phyloP scores from a whole-genome alignment of 106 monocot species.

The Platanthera guangdongensis region DNA sequence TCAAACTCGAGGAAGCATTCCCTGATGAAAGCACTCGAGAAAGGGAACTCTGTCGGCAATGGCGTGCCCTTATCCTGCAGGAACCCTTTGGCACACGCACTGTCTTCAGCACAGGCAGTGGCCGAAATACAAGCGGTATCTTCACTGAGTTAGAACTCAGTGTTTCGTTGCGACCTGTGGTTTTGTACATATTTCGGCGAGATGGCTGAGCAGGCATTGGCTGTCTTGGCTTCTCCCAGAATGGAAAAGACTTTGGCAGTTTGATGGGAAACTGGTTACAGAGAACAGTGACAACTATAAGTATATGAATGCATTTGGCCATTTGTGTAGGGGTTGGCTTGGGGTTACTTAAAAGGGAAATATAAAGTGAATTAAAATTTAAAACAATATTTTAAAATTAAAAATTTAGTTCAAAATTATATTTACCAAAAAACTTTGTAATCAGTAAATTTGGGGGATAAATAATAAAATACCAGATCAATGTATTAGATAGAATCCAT shows the following conservation, averaged over 20 bases:
- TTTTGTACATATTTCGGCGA: background rate
- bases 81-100: background rate
- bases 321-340: too few species aligned
- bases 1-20: background rate
- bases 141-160: conserved; percentile 7
- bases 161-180: background rate
- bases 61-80: conserved; percentile 4
- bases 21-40: conserved; percentile 33
- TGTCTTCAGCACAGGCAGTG: conserved; percentile 19
- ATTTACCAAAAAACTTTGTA: too few species aligned
- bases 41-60: conserved; percentile 19
- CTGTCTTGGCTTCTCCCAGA: conserved; percentile 22
- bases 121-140: conserved; percentile 6
- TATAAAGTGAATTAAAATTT: too few species aligned
- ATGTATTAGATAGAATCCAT: background rate
- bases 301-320: too few species aligned
- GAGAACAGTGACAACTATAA: background rate
- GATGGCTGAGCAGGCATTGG: background rate
- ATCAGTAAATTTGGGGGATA: background rate
- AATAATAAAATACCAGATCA: background rate
- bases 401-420: too few species aligned
- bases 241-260: conserved; percentile 21
- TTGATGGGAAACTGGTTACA: conserved; percentile 29
- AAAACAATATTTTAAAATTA: too few species aligned
- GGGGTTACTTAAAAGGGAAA: too few species aligned